These are phyloP conservation scores for Fusarium sp. DNA, from an alignment of 2,329 filamentous ascomycete genomes.

Conservation along the genomic window DNA sequence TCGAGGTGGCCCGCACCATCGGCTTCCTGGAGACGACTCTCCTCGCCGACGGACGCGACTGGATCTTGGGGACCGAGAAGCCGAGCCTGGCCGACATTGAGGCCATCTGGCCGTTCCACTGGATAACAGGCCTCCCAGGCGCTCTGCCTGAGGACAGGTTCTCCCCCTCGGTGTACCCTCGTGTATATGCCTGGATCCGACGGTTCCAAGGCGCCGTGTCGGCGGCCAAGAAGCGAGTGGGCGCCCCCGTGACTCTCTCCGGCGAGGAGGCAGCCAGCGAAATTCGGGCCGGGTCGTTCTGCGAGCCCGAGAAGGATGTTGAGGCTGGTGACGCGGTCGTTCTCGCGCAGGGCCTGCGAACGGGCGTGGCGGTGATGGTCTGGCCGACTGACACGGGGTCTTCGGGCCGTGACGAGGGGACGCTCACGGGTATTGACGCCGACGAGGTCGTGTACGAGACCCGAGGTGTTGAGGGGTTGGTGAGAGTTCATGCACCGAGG, in stretches of 20 bases:
- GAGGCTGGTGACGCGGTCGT: constrained; percentile 62
- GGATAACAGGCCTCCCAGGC: constrained; percentile 68
- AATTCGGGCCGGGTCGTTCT: constrained; percentile 60
- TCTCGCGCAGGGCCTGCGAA: constrained; percentile 59
- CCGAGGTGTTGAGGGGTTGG: constrained; percentile 52
- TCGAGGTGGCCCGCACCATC: constrained; percentile 65
- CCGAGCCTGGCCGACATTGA: constrained; percentile 76
- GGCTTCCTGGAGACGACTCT: constrained; percentile 71
- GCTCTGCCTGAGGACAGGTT: constrained; percentile 66
- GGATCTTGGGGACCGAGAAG: constrained; percentile 66
- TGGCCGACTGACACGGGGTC: constrained; percentile 73
- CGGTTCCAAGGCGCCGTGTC: constrained; percentile 67
- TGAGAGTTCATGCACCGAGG: constrained; percentile 72
- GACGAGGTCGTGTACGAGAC: constrained; percentile 71
- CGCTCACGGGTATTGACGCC: constrained; percentile 62
- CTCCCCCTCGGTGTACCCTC: constrained; percentile 65
- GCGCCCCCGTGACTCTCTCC: constrained; percentile 56
- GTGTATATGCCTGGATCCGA: constrained; percentile 71
- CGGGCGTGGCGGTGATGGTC: constrained; percentile 67
- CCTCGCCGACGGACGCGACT: constrained; percentile 73
- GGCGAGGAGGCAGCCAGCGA: constrained; percentile 65
- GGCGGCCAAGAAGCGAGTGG: constrained; percentile 51
- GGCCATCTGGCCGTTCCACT: constrained; percentile 75
- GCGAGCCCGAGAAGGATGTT: constrained; percentile 57
- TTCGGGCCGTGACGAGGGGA: constrained; percentile 68